A percentile compares a stretch with the other conserved stretches of the same genome.
phyloP scores from a whole-genome alignment of 192 early-diverging fungal genomes.

The Rhizophagus sp. region DNA sequence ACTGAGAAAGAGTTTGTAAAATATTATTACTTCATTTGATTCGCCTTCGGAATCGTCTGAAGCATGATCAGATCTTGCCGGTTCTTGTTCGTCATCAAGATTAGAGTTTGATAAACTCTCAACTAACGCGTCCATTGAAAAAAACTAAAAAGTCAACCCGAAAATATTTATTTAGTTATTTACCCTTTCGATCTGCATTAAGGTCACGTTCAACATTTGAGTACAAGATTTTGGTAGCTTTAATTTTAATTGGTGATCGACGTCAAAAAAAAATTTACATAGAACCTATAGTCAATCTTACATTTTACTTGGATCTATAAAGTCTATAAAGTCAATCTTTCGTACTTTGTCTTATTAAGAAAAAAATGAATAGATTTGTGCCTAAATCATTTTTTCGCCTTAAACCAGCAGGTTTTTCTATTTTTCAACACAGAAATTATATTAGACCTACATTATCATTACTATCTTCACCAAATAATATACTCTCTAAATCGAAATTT shows the following conservation, averaged over 20 bases:
- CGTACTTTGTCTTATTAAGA: background rate
- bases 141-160: slow-evolving; percentile 13
- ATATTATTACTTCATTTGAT: background rate
- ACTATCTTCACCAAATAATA: background rate
- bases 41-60: slow-evolving; percentile 22
- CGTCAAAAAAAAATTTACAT: too few relatives aligned
- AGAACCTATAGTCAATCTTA: too few relatives aligned
- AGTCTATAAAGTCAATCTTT: too few relatives aligned
- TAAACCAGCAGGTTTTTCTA: background rate
- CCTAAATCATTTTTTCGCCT: background rate
- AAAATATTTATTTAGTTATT: too few relatives aligned
- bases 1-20: background rate
- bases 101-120: slow-evolving; percentile 16
- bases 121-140: slow-evolving; percentile 30
- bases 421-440: background rate
- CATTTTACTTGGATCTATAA: too few relatives aligned
- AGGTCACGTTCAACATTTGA: too few relatives aligned
- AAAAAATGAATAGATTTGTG: background rate
- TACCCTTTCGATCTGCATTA: too few relatives aligned
- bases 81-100: slow-evolving; percentile 25
- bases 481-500: background rate
- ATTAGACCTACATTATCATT: background rate
- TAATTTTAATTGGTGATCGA: too few relatives aligned
- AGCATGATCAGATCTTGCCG: background rate
- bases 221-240: too few relatives aligned